phyloP scores from a whole-genome alignment of 1,284 basidiomycete species.

The Marasmius sp. region DNA sequence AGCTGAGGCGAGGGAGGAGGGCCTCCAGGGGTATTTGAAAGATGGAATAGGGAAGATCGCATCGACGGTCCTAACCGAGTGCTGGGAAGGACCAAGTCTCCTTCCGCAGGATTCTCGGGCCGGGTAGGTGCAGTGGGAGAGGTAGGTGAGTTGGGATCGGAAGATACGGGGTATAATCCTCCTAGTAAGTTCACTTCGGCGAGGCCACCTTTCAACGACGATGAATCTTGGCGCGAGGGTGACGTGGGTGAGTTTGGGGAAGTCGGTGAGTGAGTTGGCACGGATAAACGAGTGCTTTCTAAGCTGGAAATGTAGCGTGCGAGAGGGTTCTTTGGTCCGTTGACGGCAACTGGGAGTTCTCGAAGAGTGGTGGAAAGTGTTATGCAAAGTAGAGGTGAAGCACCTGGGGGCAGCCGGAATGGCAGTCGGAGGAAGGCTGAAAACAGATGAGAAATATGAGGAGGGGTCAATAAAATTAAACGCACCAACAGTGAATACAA shows the following conservation, averaged over 20 bases:
- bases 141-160: neutral
- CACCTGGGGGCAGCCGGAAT: conserved; percentile 28
- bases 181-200: conserved; percentile 82
- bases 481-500: conserved; percentile 72
- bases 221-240: conserved; percentile 3
- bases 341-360: conserved; percentile 59
- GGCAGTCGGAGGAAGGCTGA: conserved; percentile 75
- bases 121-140: neutral
- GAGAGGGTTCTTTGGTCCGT: conserved; percentile 54
- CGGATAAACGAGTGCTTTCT: conserved; percentile 26
- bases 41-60: conserved; percentile 61
- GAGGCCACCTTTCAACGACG: conserved; percentile 47
- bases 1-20: conserved; percentile 39
- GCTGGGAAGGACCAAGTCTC: conserved; percentile 51
- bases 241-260: conserved; percentile 21
- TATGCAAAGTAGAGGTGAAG: conserved; percentile 76
- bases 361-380: conserved; percentile 80
- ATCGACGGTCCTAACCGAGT: conserved; percentile 63
- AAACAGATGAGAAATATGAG: neutral
- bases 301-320: conserved; percentile 42
- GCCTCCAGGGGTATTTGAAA: conserved; percentile 48
- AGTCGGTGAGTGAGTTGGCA: conserved; percentile 27
- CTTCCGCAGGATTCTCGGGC: conserved; percentile 9
- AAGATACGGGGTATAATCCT: conserved; percentile 39
- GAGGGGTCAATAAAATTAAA: conserved; percentile 4